phyloP scores from a whole-genome alignment of 164 flowering plant genomes.

The Magnolia changhungtana region DNA sequence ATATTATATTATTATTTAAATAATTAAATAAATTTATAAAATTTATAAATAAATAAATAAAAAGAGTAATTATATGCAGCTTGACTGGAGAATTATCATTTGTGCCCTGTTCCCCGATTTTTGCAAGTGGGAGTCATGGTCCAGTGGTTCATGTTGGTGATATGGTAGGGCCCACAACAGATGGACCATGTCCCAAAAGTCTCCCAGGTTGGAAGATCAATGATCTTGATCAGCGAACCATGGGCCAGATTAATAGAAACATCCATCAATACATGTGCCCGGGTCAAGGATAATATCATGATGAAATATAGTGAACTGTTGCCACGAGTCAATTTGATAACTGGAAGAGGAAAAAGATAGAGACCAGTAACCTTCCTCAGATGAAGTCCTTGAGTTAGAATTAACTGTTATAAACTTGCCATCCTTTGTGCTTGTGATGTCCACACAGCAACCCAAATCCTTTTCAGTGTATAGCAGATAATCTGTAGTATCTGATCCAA shows the following conservation, averaged over 20 bases:
- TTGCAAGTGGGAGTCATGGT: no score
- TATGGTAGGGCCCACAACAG: no score
- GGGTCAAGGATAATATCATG: no score
- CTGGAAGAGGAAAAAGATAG: constrained; percentile 6
- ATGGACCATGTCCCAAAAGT: no score
- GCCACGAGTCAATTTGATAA: background rate
- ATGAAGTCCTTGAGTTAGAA: constrained; percentile 93
- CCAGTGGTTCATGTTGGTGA: no score
- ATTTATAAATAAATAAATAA: no score
- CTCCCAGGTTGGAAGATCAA: background rate
- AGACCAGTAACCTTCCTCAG: constrained; percentile 74
- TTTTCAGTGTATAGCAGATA: constrained; percentile 54
- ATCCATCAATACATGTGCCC: no score
- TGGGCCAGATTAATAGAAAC: background rate
- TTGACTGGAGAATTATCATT: no score
- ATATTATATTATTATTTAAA: no score
- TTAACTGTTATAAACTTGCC: constrained; percentile 87
- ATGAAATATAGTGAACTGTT: background rate
- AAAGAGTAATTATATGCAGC: no score
- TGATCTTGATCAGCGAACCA: background rate
- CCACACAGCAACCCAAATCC: constrained; percentile 74
- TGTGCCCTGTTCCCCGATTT: no score
- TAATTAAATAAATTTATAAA: no score
- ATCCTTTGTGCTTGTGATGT: constrained; percentile 91
- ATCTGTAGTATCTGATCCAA: constrained; percentile 42